phyloP scores from a whole-genome alignment of 2,329 filamentous ascomycete species.

The Xylariaceae sp. region DNA sequence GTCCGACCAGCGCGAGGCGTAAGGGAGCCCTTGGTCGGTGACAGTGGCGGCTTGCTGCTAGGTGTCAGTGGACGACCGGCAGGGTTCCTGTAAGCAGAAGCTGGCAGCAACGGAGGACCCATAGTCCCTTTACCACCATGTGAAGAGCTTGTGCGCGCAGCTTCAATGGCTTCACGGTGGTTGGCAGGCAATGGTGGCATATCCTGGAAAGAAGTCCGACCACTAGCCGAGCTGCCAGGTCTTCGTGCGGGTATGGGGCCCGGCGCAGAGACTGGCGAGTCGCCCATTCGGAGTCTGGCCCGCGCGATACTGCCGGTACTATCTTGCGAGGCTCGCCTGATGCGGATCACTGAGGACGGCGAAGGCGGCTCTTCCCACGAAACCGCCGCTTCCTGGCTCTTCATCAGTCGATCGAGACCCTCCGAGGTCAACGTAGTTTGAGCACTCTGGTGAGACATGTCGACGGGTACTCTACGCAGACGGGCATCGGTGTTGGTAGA shows the following conservation, averaged over 20 bases:
- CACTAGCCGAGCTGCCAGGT: constrained; percentile 68
- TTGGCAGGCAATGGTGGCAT: constrained; percentile 72
- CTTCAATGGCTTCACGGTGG: constrained; percentile 78
- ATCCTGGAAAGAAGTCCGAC: constrained; percentile 33
- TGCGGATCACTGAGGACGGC: constrained; percentile 28
- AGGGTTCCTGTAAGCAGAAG: constrained; percentile 54
- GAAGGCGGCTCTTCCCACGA: constrained; percentile 8
- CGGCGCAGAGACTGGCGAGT: constrained; percentile 27
- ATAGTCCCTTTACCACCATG: constrained; percentile 48
- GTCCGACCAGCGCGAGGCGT: constrained; percentile 48
- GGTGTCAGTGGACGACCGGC: constrained; percentile 54
- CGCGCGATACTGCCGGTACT: constrained; percentile 38
- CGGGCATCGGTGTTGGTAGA: constrained; percentile 47
- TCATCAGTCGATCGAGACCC: constrained; percentile 70
- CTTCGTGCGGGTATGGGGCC: constrained; percentile 37
- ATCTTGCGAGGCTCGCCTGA: constrained; percentile 39
- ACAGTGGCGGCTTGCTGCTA: constrained; percentile 36
- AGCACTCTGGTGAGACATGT: constrained; percentile 61
- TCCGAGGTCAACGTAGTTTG: constrained; percentile 81
- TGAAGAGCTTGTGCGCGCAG: constrained; percentile 56
- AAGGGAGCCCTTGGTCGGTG: constrained; percentile 46
- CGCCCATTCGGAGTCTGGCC: constrained; percentile 29
- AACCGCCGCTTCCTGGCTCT: constrained; percentile 34
- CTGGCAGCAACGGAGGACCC: constrained; percentile 79
- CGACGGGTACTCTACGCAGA: constrained; percentile 30